Evolutionary conservation across 768 basidiomycete species (phyloP).

Genomic region (Termitomyces sp.): DNA sequence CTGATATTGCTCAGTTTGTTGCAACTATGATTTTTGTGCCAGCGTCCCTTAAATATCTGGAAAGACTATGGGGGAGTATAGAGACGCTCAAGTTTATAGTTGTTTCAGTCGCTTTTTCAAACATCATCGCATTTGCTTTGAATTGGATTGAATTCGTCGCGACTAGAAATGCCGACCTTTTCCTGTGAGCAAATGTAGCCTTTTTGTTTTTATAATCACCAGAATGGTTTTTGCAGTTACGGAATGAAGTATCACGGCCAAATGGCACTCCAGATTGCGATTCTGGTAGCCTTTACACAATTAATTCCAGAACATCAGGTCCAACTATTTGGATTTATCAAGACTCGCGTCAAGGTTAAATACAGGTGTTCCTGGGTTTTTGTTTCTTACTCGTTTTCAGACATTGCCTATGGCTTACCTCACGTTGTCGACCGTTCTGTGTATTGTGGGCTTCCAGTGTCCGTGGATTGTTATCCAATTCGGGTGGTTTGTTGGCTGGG

Average conservation of each 20-base stretch:
- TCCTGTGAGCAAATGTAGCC: slow-evolving; percentile 53
- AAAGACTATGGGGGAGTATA: slow-evolving; percentile 87
- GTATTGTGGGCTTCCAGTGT: slow-evolving; percentile 77
- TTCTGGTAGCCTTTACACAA: slow-evolving; percentile 96
- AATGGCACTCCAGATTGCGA: slow-evolving; percentile 82
- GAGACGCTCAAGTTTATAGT: slow-evolving; percentile 85
- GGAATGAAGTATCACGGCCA: slow-evolving; percentile 90
- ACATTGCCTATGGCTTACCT: slow-evolving; percentile 92
- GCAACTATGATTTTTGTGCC: slow-evolving; percentile 74
- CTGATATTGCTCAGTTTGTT: slow-evolving; percentile 50
- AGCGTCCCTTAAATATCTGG: slow-evolving; percentile 82
- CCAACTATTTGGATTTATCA: slow-evolving; percentile 81
- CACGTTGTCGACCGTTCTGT: slow-evolving; percentile 82
- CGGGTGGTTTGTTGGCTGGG: slow-evolving; percentile 97
- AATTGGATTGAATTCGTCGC: slow-evolving; percentile 83
- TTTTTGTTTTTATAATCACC: neutral
- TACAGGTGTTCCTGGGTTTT: slow-evolving; percentile 1
- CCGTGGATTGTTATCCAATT: slow-evolving; percentile 96
- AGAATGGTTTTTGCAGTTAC: slow-evolving; percentile 45
- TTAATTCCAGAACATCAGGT: slow-evolving; percentile 98
- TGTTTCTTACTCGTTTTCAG: slow-evolving; percentile 33
- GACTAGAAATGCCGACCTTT: slow-evolving; percentile 63
- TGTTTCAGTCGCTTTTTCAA: slow-evolving; percentile 72
- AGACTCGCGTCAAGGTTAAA: slow-evolving; percentile 85
- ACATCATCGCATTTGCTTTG: slow-evolving; percentile 82